Evolutionary conservation across 371 early-diverging fungal species (phyloP), one percentile per base, ranked within the genome.

Genomic region (Blastocladiella emersonii): DNA sequence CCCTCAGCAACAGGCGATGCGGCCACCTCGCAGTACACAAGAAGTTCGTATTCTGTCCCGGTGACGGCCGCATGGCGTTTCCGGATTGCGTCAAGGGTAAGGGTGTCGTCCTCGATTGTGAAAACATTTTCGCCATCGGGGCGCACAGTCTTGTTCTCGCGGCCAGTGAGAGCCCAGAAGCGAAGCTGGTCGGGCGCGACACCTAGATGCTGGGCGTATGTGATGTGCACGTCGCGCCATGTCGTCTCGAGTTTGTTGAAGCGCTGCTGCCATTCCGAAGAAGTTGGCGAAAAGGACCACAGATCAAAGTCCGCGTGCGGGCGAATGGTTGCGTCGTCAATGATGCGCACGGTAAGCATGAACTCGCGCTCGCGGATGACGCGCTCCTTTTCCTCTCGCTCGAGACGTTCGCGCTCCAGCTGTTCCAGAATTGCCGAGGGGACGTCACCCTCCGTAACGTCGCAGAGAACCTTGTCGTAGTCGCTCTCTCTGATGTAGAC

Each of bases 401-500:
- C 69, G 65, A 30, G 66, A 68, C 21, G 67, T 30, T 70, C 62
- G 60, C 65, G 64, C 32, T 70, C 64, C 34, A 74, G 68, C 41
- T 71, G 75, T 66, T 75, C 74, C 68, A 85, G 74, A 49, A 98
- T 72, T 71, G 95, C 93, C 43, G 72, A 72, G 10, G 96, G 97
- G 41, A 93, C 86, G 65, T 93, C 90, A 3, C 70, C 66, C 32
- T 74, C 70, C 1, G 73, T 64, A 7, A 92, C 76, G 0, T 84
- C 84, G 27, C 76, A 79, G 62, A 95, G 73, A 10, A 95, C 83
- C 41, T 81, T 75, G 48, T 85, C 86, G 61, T 86, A 69, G 66
- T 85, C 79, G 19, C 78, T 70, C 72, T 91, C 84, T 62, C 92
- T 85, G 57, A 97, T 82, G 70, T 98, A 96, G 39, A 95, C 95